Base-by-base conservation (phyloP, 768 basidiomycete genomes). In the Tulasnella sp. region DNA sequence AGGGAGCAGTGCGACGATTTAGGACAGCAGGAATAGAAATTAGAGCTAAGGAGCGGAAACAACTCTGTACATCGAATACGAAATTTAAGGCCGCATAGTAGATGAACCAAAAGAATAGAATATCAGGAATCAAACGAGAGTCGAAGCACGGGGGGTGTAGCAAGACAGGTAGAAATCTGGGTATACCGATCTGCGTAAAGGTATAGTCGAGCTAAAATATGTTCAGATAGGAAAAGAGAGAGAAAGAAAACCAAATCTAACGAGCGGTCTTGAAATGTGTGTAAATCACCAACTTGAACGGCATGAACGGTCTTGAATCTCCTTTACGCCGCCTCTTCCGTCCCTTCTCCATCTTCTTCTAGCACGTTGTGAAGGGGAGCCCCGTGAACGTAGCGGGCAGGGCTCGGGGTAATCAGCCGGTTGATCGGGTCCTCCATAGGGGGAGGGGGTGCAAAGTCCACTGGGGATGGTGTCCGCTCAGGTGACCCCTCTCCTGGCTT, bases 291-390 rank as follows among this genome's bases (percentile, higher is more conserved):
- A 49, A 22, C 45, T 49, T n/a, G n/a, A n/a, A n/a, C n/a, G n/a
- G n/a, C n/a, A n/a, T n/a, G n/a, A n/a, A n/a, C n/a, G n/a, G n/a
- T n/a, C n/a, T n/a, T n/a, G n/a, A 42, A 17, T 8, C 42, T 42
- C 42, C 42, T 64, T 31, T 34, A 64, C 11, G 58, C 58, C 58
- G 25, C 58, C 25, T 64, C 58, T 29, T n/a, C 31, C 58, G 12
- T 34, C 78, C 93, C 92, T 77, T 91, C 90, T 25, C 67, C 52
- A 31, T 78, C 74, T 80, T 93, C 93, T 81, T 94, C 93, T 69
- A 93, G 31, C 54, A 95, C 93, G 78, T 94, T 94, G 79, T 94
- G 92, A 80, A 95, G 85, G 37, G 93, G 93, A 9, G 92, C 91
- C 34, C 93, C 93, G 80, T 95, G 93, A 17, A 93, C 82, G 80